These are phyloP conservation scores for Talaromyces islandicus DNA, from an alignment of 2,329 filamentous ascomycete species.

Conservation along the genomic window DNA sequence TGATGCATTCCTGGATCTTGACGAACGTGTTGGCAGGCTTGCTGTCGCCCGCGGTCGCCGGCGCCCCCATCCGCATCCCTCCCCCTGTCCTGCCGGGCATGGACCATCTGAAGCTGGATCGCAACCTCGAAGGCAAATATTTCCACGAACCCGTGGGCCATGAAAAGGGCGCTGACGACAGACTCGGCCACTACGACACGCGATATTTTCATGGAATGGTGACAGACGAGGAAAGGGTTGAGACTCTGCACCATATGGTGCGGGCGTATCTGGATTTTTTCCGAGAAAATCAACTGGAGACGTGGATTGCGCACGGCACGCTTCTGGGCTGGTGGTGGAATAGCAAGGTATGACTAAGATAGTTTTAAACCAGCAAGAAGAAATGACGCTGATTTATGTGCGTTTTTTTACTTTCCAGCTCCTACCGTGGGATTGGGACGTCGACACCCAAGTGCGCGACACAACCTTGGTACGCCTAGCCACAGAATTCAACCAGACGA, in stretches of 20 bases:
- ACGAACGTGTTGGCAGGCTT: not conserved
- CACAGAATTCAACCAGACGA: constrained; percentile 62
- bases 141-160: constrained; percentile 52
- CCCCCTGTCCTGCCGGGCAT: constrained; percentile 7
- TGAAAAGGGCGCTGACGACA: constrained; percentile 45
- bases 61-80: not conserved
- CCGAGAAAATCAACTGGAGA: constrained; percentile 61
- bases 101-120: constrained; percentile 3
- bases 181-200: constrained; percentile 66
- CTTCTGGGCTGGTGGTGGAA: constrained; percentile 90
- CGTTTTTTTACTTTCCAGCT: constrained; percentile 42
- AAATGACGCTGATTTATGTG: not conserved
- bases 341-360: too few relatives aligned
- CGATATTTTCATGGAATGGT: constrained; percentile 64
- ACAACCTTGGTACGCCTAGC: constrained; percentile 62
- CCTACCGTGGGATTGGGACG: constrained; percentile 78
- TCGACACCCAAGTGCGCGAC: constrained; percentile 72
- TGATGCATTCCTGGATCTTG: not conserved
- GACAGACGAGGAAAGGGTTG: constrained; percentile 59
- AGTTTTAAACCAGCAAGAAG: not conserved
- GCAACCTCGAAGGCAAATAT: constrained; percentile 48
- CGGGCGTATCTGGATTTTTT: constrained; percentile 68
- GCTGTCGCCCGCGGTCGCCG: constrained; percentile 4
- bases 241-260: constrained; percentile 63
- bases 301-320: constrained; percentile 82